These are phyloP conservation scores for Coemansia sp. DNA, from an alignment of 192 early-diverging fungal species.

Conservation along the genomic window DNA sequence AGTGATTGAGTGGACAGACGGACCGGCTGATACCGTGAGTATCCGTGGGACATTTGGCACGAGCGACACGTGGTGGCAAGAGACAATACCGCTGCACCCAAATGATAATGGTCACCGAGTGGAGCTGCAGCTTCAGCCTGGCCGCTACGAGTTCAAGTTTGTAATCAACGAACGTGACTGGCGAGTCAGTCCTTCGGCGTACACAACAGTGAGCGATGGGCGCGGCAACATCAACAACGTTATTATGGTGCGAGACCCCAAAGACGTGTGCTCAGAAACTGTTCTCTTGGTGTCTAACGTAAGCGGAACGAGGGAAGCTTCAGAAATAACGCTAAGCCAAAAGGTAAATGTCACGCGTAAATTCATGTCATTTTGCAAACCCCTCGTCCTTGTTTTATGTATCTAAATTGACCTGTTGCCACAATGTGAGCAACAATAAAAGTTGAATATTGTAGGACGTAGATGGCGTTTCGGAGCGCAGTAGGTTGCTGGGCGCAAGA, in stretches of 20 bases:
- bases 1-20: slow-evolving; percentile 34
- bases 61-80: slow-evolving; percentile 31
- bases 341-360: slow-evolving; percentile 2
- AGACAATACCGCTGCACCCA: slow-evolving; percentile 27
- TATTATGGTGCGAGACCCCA: slow-evolving; percentile 12
- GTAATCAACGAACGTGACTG: slow-evolving; percentile 41
- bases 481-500: slow-evolving; percentile 1
- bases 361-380: neutral
- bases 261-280: neutral
- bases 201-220: slow-evolving; percentile 28
- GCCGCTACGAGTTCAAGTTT: slow-evolving; percentile 50
- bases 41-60: slow-evolving; percentile 46
- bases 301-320: neutral
- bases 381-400: neutral
- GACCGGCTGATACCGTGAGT: slow-evolving; percentile 27
- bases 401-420: neutral
- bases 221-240: slow-evolving; percentile 46
- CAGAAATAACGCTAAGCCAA: neutral
- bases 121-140: slow-evolving; percentile 27
- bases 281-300: slow-evolving; percentile 3
- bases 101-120: slow-evolving; percentile 8
- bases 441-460: neutral
- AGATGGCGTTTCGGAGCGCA: slow-evolving; percentile 2
- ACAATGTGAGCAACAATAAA: neutral
- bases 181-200: slow-evolving; percentile 24